Percentiles rank a stretch among this genome's conserved stretches.
These are phyloP conservation scores for Penicillium sp. DNA, from an alignment of 2,329 filamentous ascomycete genomes.

Conservation along the genomic window DNA sequence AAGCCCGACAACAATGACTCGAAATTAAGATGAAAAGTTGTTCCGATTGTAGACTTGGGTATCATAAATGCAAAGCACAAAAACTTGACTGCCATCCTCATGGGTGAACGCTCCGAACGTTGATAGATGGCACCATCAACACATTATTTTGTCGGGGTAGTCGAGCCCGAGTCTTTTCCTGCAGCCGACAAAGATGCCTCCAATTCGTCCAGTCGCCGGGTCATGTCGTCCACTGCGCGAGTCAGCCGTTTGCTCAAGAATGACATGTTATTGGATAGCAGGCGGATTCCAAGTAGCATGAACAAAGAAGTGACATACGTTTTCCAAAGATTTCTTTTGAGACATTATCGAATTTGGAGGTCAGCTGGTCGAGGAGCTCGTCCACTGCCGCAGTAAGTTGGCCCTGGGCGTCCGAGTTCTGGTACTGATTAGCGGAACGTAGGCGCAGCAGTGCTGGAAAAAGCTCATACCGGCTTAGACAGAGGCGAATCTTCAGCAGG, in stretches of 20 bases:
- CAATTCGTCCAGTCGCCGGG: constrained; percentile 72
- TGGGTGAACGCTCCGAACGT: too few relatives aligned
- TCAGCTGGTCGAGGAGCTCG: constrained; percentile 75
- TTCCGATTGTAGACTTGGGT: constrained; percentile 14
- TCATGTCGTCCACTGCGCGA: constrained; percentile 86
- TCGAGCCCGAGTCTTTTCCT: constrained; percentile 31
- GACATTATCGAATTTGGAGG: constrained; percentile 76
- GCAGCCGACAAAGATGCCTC: constrained; percentile 64
- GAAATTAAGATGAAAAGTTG: neutral
- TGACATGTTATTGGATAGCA: neutral
- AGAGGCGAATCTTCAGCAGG: constrained; percentile 19
- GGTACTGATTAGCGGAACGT: constrained; percentile 4
- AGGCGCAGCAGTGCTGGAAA: neutral
- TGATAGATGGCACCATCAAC: too few relatives aligned
- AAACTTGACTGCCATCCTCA: too few relatives aligned
- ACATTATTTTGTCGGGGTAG: constrained; percentile 17
- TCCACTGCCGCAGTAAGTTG: constrained; percentile 70
- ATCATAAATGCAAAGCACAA: constrained; percentile 13
- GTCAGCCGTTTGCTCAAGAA: neutral
- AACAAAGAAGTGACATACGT: constrained; percentile 51
- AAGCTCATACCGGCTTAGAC: constrained; percentile 20
- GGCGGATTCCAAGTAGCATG: neutral
- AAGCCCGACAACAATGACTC: too few relatives aligned
- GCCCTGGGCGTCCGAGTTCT: constrained; percentile 42
- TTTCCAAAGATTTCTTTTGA: constrained; percentile 85